phyloP scores from a whole-genome alignment of 1,284 basidiomycete species.

The Exobasidium cylindrosporum region DNA sequence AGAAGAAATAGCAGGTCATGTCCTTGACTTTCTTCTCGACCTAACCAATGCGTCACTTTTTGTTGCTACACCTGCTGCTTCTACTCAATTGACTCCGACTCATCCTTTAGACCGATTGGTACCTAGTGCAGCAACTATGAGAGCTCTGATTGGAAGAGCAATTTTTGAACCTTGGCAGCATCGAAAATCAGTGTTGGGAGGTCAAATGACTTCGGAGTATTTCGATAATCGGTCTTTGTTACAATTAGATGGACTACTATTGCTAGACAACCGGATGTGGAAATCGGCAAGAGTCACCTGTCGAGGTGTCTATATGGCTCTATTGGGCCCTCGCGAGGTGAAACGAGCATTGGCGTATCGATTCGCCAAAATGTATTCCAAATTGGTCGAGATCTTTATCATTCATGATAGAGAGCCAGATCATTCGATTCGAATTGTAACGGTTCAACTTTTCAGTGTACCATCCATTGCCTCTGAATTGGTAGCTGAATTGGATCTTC shows the following conservation, averaged over 20 bases:
- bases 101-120: conserved; percentile 22
- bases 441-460: conserved; percentile 54
- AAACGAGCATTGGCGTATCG: conserved; percentile 64
- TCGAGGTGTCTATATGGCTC: conserved; percentile 76
- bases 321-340: conserved; percentile 68
- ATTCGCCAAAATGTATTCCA: conserved; percentile 46
- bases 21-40: conserved; percentile 46
- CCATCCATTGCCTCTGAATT: conserved; percentile 49
- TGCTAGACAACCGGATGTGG: conserved; percentile 52
- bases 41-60: conserved; percentile 45
- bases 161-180: conserved; percentile 39
- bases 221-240: conserved; percentile 42
- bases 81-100: background rate
- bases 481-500: conserved; percentile 33
- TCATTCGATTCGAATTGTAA: conserved; percentile 50
- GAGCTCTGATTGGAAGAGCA: conserved; percentile 26
- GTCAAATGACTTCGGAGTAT: conserved; percentile 38
- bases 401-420: conserved; percentile 52
- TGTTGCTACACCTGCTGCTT: conserved; percentile 11
- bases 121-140: conserved; percentile 33
- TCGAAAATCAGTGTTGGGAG: conserved; percentile 18
- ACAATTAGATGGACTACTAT: conserved; percentile 44
- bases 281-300: conserved; percentile 64
- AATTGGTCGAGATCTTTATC: conserved; percentile 51
- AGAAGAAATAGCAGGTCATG: conserved; percentile 72